Conservation (phyloP, 73 alveolate species). For the Symbiodinium natans region DNA sequence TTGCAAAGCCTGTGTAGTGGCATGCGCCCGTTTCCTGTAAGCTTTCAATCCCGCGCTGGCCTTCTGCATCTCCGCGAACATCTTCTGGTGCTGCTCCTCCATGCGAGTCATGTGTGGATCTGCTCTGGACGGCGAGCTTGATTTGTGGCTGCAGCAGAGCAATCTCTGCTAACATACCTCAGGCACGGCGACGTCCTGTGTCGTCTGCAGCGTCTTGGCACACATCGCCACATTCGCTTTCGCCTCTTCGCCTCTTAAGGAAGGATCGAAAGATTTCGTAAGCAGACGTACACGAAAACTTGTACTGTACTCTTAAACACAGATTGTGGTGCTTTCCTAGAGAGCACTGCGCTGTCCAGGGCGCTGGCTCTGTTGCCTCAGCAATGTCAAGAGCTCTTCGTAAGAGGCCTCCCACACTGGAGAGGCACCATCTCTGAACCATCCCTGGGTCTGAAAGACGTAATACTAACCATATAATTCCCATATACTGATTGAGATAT, state of each 20-base stretch:
- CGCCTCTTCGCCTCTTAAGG: conserved; percentile 55
- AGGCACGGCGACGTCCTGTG: conserved; percentile 14
- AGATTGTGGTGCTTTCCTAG: not conserved
- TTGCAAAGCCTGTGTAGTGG: conserved; percentile 28
- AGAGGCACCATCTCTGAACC: not conserved
- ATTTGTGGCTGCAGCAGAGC: not conserved
- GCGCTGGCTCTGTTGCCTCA: conserved; percentile 44
- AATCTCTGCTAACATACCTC: not conserved
- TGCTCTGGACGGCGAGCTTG: no score
- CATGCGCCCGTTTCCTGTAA: no score
- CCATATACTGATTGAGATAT: no score
- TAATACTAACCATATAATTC: no score
- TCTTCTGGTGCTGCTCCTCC: conserved; percentile 89
- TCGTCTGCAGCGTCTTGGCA: conserved; percentile 80
- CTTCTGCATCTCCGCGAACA: conserved; percentile 84
- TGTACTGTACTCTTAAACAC: no score
- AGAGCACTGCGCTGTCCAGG: not conserved
- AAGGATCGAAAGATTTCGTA: no score
- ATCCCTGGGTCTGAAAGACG: no score
- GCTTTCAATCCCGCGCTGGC: no score
- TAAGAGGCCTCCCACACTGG: conserved; percentile 21
- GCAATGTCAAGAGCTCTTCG: conserved; percentile 59
- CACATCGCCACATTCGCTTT: conserved; percentile 79
- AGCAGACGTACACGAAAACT: no score
- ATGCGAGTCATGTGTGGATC: not conserved